Base-by-base conservation (phyloP, 805 yeast genomes). In the Wickerhamiella sergipiensis region DNA sequence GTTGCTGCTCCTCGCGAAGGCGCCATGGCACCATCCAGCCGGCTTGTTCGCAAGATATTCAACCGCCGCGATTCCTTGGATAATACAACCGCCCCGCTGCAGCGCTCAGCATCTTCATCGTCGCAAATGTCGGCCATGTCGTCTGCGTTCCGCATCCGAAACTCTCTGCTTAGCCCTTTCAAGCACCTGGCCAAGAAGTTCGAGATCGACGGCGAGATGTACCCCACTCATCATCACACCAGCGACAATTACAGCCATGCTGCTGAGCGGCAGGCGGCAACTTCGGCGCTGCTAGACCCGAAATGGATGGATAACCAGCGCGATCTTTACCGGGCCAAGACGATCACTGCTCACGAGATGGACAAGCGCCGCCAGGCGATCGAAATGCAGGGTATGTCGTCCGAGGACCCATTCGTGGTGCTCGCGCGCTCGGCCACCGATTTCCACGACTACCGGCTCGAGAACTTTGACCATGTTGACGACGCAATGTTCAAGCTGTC, bases 291-390 rank as follows among this genome's bases (percentile, higher is more conserved):
- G 12, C 48, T 47, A 13, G 50, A 52, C 50, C 52, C 55, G 29
- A 54, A 56, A 36, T 78, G 83, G 83, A 69, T 78, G 19, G 78
- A 75, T 22, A 71, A 72, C 15, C 72, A 75, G 46, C 67, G 78
- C 46, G 89, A 81, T 57, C 65, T 88, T 49, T 78, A 83, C 62
- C 74, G 97, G 58, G 79, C 88, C 51, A 80, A 79, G 55, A 76
- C 94, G 0, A 67, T 86, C 22, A 76, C 83, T 2, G 69, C 78
- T 6, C 74, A 73, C 50, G 95, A 89, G 54, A 79, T 83, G 53
- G 81, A 80, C 49, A 70, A 73, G 15, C 75, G 97, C 57, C 80
- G 84, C 50, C 77, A 76, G 63, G 71, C 86, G 50, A 64, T 56
- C 19, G 64, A 57, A 38, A 53, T 57, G 12, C 59, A 56, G 23